Evolutionary conservation across 2,329 filamentous ascomycete species (phyloP), one percentile per base, ranked within the genome.

Genomic region (Ploettnerulaceae sp.): DNA sequence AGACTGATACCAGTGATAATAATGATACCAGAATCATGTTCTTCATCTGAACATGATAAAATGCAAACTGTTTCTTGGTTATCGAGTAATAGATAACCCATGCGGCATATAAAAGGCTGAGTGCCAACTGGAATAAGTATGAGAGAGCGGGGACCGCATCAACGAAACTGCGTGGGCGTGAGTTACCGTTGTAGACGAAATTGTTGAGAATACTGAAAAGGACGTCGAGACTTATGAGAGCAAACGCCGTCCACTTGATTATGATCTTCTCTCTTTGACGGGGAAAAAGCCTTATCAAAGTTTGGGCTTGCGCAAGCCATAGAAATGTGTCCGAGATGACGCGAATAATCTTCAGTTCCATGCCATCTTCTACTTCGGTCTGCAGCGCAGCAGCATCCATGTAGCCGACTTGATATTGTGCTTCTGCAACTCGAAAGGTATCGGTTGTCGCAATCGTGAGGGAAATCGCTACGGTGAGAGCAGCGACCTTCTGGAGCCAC

Each of bases 231-330:
- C 89, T 79, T 61, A 98, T 96, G 47, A 98, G 77, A 3, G 86
- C 89, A 63, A 97, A 96, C 1, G 91, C 93, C 12, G 91, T 89
- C 91, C 91, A 98, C 70, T 97, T 97, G 69, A 98, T 98, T 56
- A 97, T 87, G 42, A 97, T 83, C 69, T 97, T 97, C 69, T 98
- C 93, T 61, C 94, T 87, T 62, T 97, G 91, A 25, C 93, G 87
- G 6, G 93, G 93, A 58, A 98, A 98, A 1, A 98, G 74, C 43
- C 93, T 85, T 58, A 97, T 97, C 48, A 98, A 70, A 0, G 93
- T 98, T 69, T 98, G 93, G 1, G 95, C 91, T 67, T 98, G 93
- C 1, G 93, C 93, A 29, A 98, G 80, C 91, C 93, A 97, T 22
- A 98, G 74, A 65, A 97, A 97, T 1, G 93, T 90, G 66, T 95